Percentiles rank a stretch among this genome's conserved stretches.
Conservation (phyloP, 2,329 filamentous ascomycete species). For the Cyphellophora attinorum region DNA sequence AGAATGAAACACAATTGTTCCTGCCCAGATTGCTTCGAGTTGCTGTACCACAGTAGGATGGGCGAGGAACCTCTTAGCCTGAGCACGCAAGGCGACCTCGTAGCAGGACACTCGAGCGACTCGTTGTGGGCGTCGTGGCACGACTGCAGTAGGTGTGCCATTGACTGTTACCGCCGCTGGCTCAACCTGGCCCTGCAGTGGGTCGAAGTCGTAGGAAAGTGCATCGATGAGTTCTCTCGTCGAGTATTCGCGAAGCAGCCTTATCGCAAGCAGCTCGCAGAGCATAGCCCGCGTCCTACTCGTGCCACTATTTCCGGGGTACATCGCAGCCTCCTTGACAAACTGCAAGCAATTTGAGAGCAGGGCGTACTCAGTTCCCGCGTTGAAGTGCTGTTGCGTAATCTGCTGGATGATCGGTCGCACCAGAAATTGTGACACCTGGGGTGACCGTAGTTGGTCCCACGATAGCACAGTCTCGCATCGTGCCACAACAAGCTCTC, state of each 20-base stretch:
- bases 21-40: constrained; percentile 94
- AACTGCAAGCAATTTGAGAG: constrained; percentile 94
- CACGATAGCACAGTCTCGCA: constrained; percentile 89
- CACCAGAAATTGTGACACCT: constrained; percentile 88
- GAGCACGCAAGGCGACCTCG: constrained; percentile 85
- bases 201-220: constrained; percentile 89
- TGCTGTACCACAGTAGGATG: constrained; percentile 89
- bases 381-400: constrained; percentile 69
- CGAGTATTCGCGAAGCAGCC: constrained; percentile 78
- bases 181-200: constrained; percentile 67
- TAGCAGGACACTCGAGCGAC: constrained; percentile 77
- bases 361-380: constrained; percentile 78
- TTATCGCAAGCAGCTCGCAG: constrained; percentile 82
- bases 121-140: constrained; percentile 34
- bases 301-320: constrained; percentile 74
- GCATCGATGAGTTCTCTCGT: constrained; percentile 89
- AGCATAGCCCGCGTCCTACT: constrained; percentile 78
- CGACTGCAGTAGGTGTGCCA: constrained; percentile 21
- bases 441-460: constrained; percentile 92
- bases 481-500: constrained; percentile 69
- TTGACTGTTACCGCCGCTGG: constrained; percentile 21
- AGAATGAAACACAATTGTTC: constrained; percentile 88
- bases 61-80: constrained; percentile 83
- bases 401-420: constrained; percentile 94
- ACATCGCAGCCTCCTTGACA: constrained; percentile 71